Conservation (phyloP, 306 rosid genomes). For the Trichosanthes truncata region DNA sequence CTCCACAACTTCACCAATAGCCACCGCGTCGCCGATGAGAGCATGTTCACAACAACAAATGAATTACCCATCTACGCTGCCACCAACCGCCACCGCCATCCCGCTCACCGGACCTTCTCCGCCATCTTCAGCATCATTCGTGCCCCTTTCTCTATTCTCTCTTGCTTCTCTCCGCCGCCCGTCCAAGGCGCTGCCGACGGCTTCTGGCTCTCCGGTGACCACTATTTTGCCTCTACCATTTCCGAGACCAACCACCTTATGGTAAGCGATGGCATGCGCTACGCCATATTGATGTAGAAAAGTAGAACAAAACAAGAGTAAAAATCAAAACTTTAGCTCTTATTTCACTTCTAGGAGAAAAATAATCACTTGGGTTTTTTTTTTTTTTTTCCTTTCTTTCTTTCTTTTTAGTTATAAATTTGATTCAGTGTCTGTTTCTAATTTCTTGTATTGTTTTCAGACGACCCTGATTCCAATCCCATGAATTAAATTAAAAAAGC, state of each 20-base stretch:
- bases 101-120: conserved; percentile 25
- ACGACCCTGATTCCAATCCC: background rate
- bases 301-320: background rate
- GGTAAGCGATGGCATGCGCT: conserved; percentile 96
- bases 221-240: conserved; percentile 32
- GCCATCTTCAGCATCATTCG: conserved; percentile 36
- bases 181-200: conserved; percentile 58
- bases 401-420: too few relatives aligned
- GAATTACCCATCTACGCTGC: background rate
- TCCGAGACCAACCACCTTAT: conserved; percentile 86
- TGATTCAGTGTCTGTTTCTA: background rate
- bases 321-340: background rate
- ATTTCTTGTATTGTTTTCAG: background rate
- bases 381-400: too few relatives aligned
- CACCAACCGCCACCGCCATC: background rate
- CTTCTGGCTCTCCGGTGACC: conserved; percentile 46
- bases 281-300: conserved; percentile 82
- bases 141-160: conserved; percentile 51
- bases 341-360: background rate
- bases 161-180: conserved; percentile 69
- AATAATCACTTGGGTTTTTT: background rate
- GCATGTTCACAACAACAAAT: conserved; percentile 37
- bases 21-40: conserved; percentile 77
- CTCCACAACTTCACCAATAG: conserved; percentile 33
- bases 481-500: background rate